phyloP scores from a whole-genome alignment of 2,329 filamentous ascomycete genomes.

The Zasmidium angulare region DNA sequence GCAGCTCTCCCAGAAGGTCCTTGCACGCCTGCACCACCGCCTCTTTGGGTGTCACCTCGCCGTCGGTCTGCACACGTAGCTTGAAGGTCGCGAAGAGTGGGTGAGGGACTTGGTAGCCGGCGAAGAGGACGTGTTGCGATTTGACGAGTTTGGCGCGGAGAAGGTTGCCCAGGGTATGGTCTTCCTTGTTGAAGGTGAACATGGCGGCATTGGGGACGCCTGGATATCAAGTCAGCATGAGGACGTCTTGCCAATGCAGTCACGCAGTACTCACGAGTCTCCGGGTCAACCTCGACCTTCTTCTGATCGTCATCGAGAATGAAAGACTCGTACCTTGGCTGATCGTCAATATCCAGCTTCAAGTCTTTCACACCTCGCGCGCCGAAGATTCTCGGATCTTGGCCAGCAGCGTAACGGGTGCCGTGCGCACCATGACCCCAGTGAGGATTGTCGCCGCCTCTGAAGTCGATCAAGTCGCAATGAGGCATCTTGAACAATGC shows the following conservation, averaged over 20 bases:
- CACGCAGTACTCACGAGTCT: conserved; percentile 68
- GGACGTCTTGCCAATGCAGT: background rate
- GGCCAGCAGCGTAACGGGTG: conserved; percentile 13
- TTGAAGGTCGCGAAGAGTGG: conserved; percentile 54
- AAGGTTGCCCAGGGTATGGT: conserved; percentile 76
- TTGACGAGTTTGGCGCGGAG: conserved; percentile 82
- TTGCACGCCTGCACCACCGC: conserved; percentile 78
- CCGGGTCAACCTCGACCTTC: conserved; percentile 85
- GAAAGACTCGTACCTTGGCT: conserved; percentile 84
- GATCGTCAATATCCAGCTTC: conserved; percentile 30
- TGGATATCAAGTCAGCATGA: conserved; percentile 37
- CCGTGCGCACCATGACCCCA: conserved; percentile 11
- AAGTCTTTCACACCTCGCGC: conserved; percentile 20
- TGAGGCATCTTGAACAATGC: conserved; percentile 11
- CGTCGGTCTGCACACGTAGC: conserved; percentile 86
- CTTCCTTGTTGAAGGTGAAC: conserved; percentile 94
- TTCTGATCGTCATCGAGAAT: conserved; percentile 84
- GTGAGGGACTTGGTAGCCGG: conserved; percentile 75
- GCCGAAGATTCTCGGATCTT: conserved; percentile 22
- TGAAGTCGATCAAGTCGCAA: conserved; percentile 3
- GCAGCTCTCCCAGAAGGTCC: conserved; percentile 78
- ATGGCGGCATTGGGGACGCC: conserved; percentile 93
- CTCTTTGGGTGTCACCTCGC: conserved; percentile 82
- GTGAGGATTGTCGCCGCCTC: conserved; percentile 9
- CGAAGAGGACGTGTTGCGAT: conserved; percentile 80